Percentiles rank a stretch among this genome's conserved stretches.
These are phyloP conservation scores for Suhomyces terraborum DNA, from an alignment of 1,139 yeast genomes.

Conservation along the genomic window DNA sequence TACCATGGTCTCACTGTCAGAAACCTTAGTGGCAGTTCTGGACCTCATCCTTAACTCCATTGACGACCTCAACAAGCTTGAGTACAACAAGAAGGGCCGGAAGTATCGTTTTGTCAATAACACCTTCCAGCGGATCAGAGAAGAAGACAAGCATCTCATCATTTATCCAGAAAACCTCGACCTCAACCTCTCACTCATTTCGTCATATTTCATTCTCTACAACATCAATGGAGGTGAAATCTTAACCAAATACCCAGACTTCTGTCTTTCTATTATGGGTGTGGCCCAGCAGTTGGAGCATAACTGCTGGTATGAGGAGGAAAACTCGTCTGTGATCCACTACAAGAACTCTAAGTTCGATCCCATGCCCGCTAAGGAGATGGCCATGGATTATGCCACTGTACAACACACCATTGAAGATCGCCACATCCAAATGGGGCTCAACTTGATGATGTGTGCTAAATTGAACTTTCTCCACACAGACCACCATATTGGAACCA, in stretches of 20 bases:
- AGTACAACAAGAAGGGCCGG: constrained; percentile 53
- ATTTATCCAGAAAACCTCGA: constrained; percentile 39
- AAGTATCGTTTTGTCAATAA: constrained; percentile 54
- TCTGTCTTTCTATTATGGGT: constrained; percentile 53
- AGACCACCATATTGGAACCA: constrained; percentile 57
- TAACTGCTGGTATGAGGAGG: constrained; percentile 53
- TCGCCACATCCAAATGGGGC: constrained; percentile 44
- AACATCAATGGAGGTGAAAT: constrained; percentile 40
- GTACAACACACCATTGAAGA: constrained; percentile 22
- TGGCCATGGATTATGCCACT: constrained; percentile 35
- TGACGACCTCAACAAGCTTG: constrained; percentile 38
- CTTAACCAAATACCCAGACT: constrained; percentile 38
- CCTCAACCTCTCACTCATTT: constrained; percentile 41
- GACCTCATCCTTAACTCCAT: constrained; percentile 25
- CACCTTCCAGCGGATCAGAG: constrained; percentile 50
- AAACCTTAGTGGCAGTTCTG: constrained; percentile 25
- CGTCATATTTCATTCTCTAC: constrained; percentile 46
- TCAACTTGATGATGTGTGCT: constrained; percentile 47
- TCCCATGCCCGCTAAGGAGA: constrained; percentile 27
- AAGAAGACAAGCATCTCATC: constrained; percentile 54
- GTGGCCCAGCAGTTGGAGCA: constrained; percentile 52
- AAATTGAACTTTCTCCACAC: constrained; percentile 58
- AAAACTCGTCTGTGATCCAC: constrained; percentile 46
- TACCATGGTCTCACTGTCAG: constrained; percentile 14
- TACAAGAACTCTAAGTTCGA: constrained; percentile 36